Evolutionary conservation across 169 alveolate species (phyloP).

Genomic region (Eimeria sp.): DNA sequence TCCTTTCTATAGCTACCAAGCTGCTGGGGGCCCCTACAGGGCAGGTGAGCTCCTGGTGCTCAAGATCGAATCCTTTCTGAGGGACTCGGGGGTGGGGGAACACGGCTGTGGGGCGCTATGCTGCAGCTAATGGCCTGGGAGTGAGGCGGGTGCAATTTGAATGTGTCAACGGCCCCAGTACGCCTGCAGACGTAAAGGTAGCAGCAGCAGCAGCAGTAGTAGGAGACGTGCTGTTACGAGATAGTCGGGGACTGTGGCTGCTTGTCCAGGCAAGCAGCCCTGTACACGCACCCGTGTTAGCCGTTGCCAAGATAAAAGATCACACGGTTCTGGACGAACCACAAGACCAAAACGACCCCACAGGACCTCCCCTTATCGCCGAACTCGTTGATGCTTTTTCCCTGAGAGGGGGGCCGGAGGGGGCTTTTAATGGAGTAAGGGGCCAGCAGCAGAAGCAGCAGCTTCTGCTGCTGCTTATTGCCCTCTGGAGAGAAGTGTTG

Average conservation of each 20-base stretch:
- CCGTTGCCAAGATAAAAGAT: constrained; percentile 6
- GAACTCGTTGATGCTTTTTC: constrained; percentile 31
- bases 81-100: not conserved
- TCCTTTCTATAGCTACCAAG: not conserved
- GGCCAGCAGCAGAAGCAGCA: not conserved
- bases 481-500: not conserved
- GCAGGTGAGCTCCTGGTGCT: not conserved
- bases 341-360: not conserved
- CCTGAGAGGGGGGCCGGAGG: constrained; percentile 50
- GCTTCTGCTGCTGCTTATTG: not conserved
- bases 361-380: constrained; percentile 39
- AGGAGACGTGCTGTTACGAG: constrained; percentile 34
- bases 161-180: not conserved
- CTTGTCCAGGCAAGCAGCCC: constrained; percentile 55
- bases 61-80: not conserved
- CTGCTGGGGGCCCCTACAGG: not conserved
- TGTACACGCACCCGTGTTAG: constrained; percentile 30
- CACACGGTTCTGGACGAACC: not conserved
- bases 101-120: not conserved
- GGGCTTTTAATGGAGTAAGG: constrained; percentile 54
- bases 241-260: constrained; percentile 18
- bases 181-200: not conserved
- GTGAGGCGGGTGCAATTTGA: constrained; percentile 30
- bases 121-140: constrained; percentile 33
- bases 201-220: constrained; percentile 64